A percentile compares a stretch with the other conserved stretches of the same genome.
Evolutionary conservation across 345 rosid species (phyloP).

Genomic region (Moringa oleifera): DNA sequence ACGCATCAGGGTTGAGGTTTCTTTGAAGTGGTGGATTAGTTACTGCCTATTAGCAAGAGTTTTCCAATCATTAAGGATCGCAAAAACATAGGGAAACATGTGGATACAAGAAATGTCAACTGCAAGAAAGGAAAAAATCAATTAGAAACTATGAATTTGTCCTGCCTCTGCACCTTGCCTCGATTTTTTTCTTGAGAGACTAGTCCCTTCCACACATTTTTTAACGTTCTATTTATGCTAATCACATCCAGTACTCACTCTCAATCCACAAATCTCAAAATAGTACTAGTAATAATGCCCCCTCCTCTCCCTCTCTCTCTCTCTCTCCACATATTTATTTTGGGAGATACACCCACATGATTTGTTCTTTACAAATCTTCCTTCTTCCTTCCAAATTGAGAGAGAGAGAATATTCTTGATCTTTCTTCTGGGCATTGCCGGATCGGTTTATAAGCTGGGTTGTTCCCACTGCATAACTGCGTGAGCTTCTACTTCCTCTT

Average conservation of each 20-base stretch:
- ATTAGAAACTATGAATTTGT: too few species aligned
- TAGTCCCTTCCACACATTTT: conserved; percentile 23
- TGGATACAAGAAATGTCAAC: too few species aligned
- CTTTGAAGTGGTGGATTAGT: too few species aligned
- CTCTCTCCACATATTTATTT: conserved; percentile 6
- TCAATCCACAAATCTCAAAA: conserved; percentile 1
- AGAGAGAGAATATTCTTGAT: too few species aligned
- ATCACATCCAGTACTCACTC: background rate
- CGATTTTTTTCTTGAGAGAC: conserved; percentile 6
- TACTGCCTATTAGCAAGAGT: too few species aligned
- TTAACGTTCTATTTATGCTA: conserved; percentile 17
- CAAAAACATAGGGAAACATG: too few species aligned
- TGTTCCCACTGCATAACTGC: background rate
- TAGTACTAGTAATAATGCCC: background rate
- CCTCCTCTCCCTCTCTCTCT: conserved; percentile 4
- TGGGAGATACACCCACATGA: conserved; percentile 4
- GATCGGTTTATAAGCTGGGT: conserved; percentile 2
- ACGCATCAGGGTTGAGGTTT: too few species aligned
- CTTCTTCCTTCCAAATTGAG: too few species aligned
- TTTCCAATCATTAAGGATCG: too few species aligned
- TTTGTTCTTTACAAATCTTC: too few species aligned
- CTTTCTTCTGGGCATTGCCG: conserved; percentile 14
- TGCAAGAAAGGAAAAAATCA: too few species aligned
- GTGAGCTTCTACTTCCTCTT: too few species aligned
- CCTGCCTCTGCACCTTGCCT: background rate